A percentile compares a stretch with the other conserved stretches of the same genome.
phyloP scores from a whole-genome alignment of 164 flowering plant species.

The Piper betle region DNA sequence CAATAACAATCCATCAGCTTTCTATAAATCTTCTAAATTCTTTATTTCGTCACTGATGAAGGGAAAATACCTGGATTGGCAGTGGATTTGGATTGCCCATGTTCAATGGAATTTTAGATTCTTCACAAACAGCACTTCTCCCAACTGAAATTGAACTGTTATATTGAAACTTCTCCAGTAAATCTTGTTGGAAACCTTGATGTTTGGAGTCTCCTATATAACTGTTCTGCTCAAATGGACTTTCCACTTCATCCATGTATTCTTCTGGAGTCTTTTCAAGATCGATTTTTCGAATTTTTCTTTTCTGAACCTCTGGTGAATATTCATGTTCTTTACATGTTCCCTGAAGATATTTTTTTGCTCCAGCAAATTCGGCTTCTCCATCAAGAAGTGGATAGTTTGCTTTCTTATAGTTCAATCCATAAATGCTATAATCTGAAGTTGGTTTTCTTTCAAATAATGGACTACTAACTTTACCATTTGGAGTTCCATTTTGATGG shows the following conservation, averaged over 20 bases:
- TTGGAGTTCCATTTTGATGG: constrained; percentile 4
- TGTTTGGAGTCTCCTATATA: constrained; percentile 1
- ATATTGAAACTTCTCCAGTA: constrained; percentile 2
- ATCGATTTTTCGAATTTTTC: constrained; percentile 10
- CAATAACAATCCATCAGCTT: no score
- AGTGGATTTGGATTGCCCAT: background rate
- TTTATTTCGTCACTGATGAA: background rate
- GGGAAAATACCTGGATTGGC: constrained; percentile 7
- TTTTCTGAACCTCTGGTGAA: constrained; percentile 1
- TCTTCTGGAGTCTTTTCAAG: constrained; percentile 22
- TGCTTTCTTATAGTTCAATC: constrained; percentile 2
- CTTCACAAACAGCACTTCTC: background rate
- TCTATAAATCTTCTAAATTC: no score
- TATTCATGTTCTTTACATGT: constrained; percentile 3
- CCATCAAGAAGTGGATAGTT: constrained; percentile 4
- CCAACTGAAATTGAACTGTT: constrained; percentile 1
- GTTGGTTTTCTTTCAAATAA: constrained; percentile 9
- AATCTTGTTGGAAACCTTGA: constrained; percentile 1
- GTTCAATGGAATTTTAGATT: constrained; percentile 3
- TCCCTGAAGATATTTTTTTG: constrained; percentile 1
- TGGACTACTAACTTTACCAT: constrained; percentile 3
- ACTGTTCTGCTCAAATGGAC: constrained; percentile 2
- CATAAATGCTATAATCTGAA: constrained; percentile 1
- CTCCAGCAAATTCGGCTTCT: constrained; percentile 3
- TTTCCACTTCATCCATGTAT: constrained; percentile 11